A percentile compares a stretch with the other conserved stretches of the same genome.
Conservation (phyloP, 1,139 yeast genomes). For the Scheffersomyces segobiensis region DNA sequence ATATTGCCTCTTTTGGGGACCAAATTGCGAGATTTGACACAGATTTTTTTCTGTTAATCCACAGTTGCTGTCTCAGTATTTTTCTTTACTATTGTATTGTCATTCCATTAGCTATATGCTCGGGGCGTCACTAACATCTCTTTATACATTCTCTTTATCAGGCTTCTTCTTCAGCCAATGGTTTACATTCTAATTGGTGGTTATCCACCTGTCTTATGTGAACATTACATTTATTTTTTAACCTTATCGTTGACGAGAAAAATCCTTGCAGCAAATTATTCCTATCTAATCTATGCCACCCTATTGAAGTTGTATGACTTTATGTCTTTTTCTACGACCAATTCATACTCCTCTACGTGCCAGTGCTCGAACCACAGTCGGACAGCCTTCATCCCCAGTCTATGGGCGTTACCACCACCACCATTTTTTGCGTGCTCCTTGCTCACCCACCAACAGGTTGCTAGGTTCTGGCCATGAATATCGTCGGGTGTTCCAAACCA, state of each 20-base stretch:
- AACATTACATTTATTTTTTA: not conserved
- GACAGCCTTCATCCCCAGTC: conserved; percentile 27
- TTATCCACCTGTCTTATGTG: no score
- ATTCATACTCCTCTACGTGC: conserved; percentile 31
- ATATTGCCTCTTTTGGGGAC: no score
- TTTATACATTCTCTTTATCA: no score
- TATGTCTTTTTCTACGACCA: conserved; percentile 10
- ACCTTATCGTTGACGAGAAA: not conserved
- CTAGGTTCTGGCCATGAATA: conserved; percentile 27
- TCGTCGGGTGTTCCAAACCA: conserved; percentile 34
- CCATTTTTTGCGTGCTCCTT: conserved; percentile 25
- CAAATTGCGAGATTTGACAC: no score
- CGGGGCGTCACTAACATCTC: no score
- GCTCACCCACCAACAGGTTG: conserved; percentile 37
- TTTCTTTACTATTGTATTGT: no score
- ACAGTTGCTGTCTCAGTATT: no score
- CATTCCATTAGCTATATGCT: no score
- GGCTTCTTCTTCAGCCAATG: no score
- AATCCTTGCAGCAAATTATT: not conserved
- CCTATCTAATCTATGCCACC: conserved; percentile 2
- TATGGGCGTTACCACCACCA: conserved; percentile 29
- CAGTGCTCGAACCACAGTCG: conserved; percentile 30
- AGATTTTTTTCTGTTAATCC: no score
- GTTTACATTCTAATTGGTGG: not conserved
- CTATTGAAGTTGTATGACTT: conserved; percentile 6